Evolutionary conservation across 1,284 basidiomycete genomes (phyloP).

Genomic region (Wolfiporia cocos): DNA sequence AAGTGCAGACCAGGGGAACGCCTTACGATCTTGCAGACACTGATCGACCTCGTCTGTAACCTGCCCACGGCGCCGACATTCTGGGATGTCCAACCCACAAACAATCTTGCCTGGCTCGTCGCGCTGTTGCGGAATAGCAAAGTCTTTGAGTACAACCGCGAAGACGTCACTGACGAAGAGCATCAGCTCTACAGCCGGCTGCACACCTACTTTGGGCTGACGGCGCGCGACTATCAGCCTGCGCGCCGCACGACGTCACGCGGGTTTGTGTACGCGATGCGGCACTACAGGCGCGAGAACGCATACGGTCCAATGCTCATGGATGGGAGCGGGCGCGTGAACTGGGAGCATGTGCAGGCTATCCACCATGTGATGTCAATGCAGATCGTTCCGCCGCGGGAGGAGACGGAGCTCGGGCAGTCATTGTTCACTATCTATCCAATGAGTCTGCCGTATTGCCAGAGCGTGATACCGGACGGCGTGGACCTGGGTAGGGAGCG

Average conservation of each 20-base stretch:
- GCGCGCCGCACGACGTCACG: slow-evolving; percentile 35
- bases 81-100: slow-evolving; percentile 29
- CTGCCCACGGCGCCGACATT: slow-evolving; percentile 31
- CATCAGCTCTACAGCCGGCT: slow-evolving; percentile 42
- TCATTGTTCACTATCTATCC: slow-evolving; percentile 34
- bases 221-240: slow-evolving; percentile 31
- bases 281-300: slow-evolving; percentile 43
- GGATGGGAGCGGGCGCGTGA: slow-evolving; percentile 37
- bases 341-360: slow-evolving; percentile 55
- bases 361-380: slow-evolving; percentile 52
- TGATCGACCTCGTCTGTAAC: slow-evolving; percentile 40
- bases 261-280: slow-evolving; percentile 53
- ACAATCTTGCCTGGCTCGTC: slow-evolving; percentile 48
- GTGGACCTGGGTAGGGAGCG: slow-evolving; percentile 29
- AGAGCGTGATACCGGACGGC: slow-evolving; percentile 37
- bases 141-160: slow-evolving; percentile 36
- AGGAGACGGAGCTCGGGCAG: slow-evolving; percentile 23
- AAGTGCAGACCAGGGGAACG: slow-evolving; percentile 37
- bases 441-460: slow-evolving; percentile 48
- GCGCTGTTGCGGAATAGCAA: slow-evolving; percentile 33
- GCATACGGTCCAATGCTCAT: slow-evolving; percentile 51
- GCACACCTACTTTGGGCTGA: slow-evolving; percentile 52
- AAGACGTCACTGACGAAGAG: slow-evolving; percentile 27
- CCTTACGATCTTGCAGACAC: slow-evolving; percentile 34
- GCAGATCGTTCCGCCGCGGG: slow-evolving; percentile 38